Evolutionary conservation across 345 rosid genomes (phyloP).

Genomic region (Lenwebbia sp.): DNA sequence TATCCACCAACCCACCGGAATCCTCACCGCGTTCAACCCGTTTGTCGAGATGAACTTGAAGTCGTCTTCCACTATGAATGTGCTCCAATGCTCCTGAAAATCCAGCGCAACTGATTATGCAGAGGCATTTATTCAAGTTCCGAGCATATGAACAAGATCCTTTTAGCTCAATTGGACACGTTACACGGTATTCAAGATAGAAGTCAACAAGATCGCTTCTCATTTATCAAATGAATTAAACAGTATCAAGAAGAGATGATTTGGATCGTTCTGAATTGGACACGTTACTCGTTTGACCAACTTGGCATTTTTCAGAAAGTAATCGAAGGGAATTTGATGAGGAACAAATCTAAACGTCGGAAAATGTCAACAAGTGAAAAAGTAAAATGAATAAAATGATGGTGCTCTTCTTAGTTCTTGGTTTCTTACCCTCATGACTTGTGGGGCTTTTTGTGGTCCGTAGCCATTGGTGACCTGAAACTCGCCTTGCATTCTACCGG

Average conservation of each 20-base stretch:
- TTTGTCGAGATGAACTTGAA: conserved; percentile 45
- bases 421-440: conserved; percentile 32
- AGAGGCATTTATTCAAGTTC: neutral
- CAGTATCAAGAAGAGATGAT: neutral
- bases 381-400: neutral
- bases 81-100: conserved; percentile 48
- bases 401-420: neutral
- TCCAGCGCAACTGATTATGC: neutral
- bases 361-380: neutral
- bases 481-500: conserved; percentile 32
- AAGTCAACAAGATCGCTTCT: neutral
- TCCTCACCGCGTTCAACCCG: conserved; percentile 43
- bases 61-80: conserved; percentile 48
- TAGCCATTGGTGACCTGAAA: conserved; percentile 57
- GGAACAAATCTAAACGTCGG: neutral
- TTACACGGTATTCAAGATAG: neutral
- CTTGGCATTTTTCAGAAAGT: neutral
- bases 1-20: conserved; percentile 72
- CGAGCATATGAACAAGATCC: neutral
- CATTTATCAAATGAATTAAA: neutral
- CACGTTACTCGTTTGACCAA: neutral
- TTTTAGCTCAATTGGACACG: neutral
- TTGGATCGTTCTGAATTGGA: neutral
- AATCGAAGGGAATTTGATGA: neutral
- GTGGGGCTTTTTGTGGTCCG: conserved; percentile 32